Evolutionary conservation across 1,284 basidiomycete genomes (phyloP), one percentile per base, ranked within the genome.

Genomic region (Cutaneotrichosporon sp.): DNA sequence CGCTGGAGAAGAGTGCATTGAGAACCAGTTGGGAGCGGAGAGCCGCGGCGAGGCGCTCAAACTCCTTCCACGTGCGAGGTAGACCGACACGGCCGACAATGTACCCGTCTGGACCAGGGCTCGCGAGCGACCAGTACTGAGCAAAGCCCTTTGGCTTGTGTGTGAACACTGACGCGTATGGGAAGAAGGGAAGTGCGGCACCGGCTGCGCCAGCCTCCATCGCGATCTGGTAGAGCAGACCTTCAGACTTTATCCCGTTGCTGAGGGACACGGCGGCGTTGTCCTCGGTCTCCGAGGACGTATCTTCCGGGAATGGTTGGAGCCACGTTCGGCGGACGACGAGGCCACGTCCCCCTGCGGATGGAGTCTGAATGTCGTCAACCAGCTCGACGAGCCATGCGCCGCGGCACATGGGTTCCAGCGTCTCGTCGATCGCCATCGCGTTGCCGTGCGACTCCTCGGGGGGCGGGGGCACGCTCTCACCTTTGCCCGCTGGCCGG

Each of bases 61-160:
- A 46, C 26, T 46, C 55, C 4, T 56, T 49, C 50, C 51, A 51
- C 2, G 47, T 39, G 3, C 22, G 16, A 1, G 66, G 57, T 8
- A 66, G 22, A 2, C 60, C 67, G 7, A 68, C 43, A 9, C 68
- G 55, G 7, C 66, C 66, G 3, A 73, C 51, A 3, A 73, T 56
- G 39, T 61, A 69, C 11, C 64, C 71, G 8, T 61, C 62, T 2
- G 68, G 67, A 3, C 71, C 68, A 5, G 68, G 65, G 11, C 54
- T 53, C 3, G 58, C 61, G 29, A 69, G 63, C 3, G 61, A 61
- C 69, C 68, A 71, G 27, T 63, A 58, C 57, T 73, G 71, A 7
- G 57, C 60, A 10, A 64, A 29, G 4, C 49, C 32, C 17, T 35
- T 1, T 3, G 45, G 25, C 32, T 34, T 20, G 46, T 66, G 63